Percentiles rank a stretch among this genome's conserved stretches.
Evolutionary conservation across 306 rosid genomes (phyloP).

Genomic region (Quercus aquifolioides): DNA sequence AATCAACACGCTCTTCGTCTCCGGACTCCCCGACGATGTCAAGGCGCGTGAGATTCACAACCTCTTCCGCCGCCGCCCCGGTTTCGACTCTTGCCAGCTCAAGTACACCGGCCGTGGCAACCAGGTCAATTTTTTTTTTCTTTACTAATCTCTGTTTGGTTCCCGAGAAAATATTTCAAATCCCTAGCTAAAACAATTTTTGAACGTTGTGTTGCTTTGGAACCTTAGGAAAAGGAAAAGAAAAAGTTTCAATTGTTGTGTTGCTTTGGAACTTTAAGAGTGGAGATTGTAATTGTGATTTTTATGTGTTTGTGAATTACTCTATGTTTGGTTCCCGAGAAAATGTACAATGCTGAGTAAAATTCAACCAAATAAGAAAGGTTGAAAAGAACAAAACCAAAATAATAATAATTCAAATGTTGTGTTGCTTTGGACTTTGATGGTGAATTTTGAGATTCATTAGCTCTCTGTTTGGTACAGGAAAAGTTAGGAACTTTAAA

Average conservation of each 20-base stretch:
- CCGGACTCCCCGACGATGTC: constrained; percentile 95
- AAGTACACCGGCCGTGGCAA: constrained; percentile 96
- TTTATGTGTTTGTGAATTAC: no score
- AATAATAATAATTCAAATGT: no score
- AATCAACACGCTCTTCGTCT: constrained; percentile 89
- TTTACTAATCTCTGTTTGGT: not conserved
- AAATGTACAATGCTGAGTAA: no score
- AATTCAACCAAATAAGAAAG: accelerated
- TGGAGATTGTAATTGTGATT: no score
- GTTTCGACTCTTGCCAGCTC: constrained; percentile 94
- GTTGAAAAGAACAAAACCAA: no score
- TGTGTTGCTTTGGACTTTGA: no score
- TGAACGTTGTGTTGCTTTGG: no score
- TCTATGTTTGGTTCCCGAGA: no score
- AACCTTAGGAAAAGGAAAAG: not conserved
- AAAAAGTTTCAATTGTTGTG: not conserved
- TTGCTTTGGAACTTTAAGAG: no score
- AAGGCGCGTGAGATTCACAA: constrained; percentile 96
- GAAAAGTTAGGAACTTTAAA: no score
- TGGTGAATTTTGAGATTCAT: no score
- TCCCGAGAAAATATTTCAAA: not conserved
- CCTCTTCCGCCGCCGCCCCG: constrained; percentile 94
- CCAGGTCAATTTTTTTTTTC: constrained; percentile 42
- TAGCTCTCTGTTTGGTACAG: no score
- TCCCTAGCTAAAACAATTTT: not conserved